phyloP scores from a whole-genome alignment of 73 alveolate species.

The Tetrahymena elliotti region DNA sequence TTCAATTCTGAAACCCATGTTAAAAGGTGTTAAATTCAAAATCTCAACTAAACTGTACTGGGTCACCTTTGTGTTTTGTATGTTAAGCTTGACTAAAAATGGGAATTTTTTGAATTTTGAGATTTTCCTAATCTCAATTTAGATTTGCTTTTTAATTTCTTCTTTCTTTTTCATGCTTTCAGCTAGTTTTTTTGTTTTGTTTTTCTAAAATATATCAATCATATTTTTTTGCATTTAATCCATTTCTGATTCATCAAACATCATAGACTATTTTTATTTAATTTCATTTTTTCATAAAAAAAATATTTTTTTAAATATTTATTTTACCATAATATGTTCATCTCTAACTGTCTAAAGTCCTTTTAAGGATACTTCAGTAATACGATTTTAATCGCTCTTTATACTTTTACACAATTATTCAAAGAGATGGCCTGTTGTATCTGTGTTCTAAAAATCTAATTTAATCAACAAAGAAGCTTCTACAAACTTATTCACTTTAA shows the following conservation, averaged over 20 bases:
- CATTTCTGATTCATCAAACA: background rate
- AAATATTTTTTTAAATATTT: background rate
- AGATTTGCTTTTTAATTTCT: background rate
- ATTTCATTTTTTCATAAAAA: background rate
- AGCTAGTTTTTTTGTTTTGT: background rate
- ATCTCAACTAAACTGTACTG: background rate
- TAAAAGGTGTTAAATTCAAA: background rate
- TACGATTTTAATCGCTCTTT: background rate
- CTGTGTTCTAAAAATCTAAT: background rate
- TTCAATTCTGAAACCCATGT: background rate
- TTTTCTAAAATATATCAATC: background rate
- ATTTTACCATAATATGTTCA: background rate
- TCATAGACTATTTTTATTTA: background rate
- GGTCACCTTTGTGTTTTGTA: background rate
- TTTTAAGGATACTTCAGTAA: background rate
- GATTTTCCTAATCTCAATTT: background rate
- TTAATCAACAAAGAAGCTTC: background rate
- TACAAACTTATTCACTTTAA: background rate
- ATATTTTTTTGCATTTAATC: background rate
- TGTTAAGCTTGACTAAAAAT: background rate
- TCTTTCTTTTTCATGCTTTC: background rate
- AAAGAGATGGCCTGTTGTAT: background rate
- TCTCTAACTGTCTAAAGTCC: background rate
- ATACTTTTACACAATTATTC: background rate
- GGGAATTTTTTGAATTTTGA: background rate